Percentiles rank a stretch among this genome's conserved stretches.
phyloP scores from a whole-genome alignment of 176 grass and related monocot genomes.

The Aegilops tauschii region DNA sequence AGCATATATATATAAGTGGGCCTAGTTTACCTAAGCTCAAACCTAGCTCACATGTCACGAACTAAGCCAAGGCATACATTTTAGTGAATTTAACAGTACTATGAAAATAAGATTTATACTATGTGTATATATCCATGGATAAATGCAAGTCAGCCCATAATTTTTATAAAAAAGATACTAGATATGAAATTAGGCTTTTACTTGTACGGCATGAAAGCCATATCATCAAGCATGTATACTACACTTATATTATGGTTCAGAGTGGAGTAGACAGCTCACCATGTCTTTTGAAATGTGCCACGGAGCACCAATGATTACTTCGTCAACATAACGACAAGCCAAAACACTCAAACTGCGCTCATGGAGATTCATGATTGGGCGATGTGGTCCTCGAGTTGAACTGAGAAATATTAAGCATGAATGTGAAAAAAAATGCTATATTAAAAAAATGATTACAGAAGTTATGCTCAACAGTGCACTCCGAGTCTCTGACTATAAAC shows the following conservation, averaged over 20 bases:
- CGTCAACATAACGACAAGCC: conserved; percentile 93
- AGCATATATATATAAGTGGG: conserved; percentile 5
- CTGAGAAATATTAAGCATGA: conserved; percentile 44
- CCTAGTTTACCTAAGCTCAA: conserved; percentile 7
- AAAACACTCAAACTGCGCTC: conserved; percentile 96
- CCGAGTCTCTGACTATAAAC: conserved; percentile 6
- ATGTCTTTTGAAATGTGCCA: conserved; percentile 96
- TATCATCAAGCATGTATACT: neutral
- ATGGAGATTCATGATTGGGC: conserved; percentile 96
- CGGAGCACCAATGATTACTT: conserved; percentile 97
- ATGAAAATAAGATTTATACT: neutral
- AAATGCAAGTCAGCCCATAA: conserved; percentile 3
- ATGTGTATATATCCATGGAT: neutral
- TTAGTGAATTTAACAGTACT: neutral
- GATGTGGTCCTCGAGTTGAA: conserved; percentile 74
- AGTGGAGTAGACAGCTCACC: conserved; percentile 44
- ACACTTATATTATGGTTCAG: neutral
- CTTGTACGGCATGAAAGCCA: neutral
- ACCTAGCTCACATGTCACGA: conserved; percentile 2
- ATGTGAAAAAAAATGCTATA: neutral
- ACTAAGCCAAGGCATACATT: neutral
- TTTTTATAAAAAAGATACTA: neutral
- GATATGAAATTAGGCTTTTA: neutral
- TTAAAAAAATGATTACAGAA: neutral
- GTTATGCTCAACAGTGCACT: neutral